Evolutionary conservation across 495 filamentous ascomycete species (phyloP).

Genomic region (Baudoinia panamericana): DNA sequence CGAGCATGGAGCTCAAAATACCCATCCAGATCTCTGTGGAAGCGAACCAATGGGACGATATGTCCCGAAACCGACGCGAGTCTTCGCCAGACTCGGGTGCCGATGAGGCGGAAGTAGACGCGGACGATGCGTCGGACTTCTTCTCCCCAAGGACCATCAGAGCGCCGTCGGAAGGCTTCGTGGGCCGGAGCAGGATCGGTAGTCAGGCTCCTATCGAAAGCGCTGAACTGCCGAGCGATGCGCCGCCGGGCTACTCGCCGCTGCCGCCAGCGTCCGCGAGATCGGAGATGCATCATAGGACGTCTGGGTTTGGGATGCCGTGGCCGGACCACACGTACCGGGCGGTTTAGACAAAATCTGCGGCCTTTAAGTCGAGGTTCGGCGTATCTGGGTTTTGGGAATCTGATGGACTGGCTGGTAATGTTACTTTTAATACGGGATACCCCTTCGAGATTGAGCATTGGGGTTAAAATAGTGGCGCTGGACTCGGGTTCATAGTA

Average conservation of each 20-base stretch:
- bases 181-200: conserved; percentile 14
- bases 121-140: conserved; percentile 13
- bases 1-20: conserved; percentile 49
- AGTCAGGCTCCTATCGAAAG: conserved; percentile 8
- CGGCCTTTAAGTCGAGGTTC: too few species aligned
- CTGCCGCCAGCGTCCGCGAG: neutral
- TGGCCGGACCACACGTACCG: too few species aligned
- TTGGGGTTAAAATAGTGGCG: too few species aligned
- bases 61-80: neutral
- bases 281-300: too few species aligned
- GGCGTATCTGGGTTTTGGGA: too few species aligned
- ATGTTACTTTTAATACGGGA: too few species aligned
- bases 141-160: conserved; percentile 9
- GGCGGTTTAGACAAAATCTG: too few species aligned
- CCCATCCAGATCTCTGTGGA: conserved; percentile 58
- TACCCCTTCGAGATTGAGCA: too few species aligned
- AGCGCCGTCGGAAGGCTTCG: conserved; percentile 4
- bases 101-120: conserved; percentile 11
- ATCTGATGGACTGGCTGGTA: too few species aligned
- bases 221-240: neutral
- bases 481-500: too few species aligned
- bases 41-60: too few species aligned
- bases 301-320: too few species aligned
- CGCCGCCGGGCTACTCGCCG: conserved; percentile 13
- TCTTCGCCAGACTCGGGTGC: neutral